Evolutionary conservation across 768 basidiomycete species (phyloP).

Genomic region (Kwoniella bestiolae): DNA sequence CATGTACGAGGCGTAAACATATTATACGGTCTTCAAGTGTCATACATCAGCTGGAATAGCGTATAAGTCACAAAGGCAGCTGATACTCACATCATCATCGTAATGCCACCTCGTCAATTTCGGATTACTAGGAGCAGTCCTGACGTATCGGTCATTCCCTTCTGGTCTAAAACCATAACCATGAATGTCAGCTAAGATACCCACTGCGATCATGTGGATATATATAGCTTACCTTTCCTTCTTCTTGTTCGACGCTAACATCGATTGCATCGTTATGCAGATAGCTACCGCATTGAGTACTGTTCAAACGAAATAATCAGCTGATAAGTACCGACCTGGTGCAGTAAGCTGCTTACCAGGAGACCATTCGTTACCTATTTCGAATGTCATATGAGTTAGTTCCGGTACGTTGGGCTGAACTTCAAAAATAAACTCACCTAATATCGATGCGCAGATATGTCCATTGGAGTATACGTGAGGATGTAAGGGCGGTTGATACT

Average conservation of each 20-base stretch:
- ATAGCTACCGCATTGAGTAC: constrained; percentile 55
- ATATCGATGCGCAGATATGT: constrained; percentile 55
- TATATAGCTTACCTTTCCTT: constrained; percentile 46
- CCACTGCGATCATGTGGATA: not conserved
- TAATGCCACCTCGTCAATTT: constrained; percentile 56
- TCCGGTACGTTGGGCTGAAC: too few species aligned
- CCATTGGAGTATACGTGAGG: constrained; percentile 55
- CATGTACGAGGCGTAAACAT: not conserved
- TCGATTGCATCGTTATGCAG: constrained; percentile 58
- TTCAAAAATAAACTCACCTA: constrained; percentile 34
- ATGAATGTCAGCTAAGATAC: not conserved
- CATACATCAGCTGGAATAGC: not conserved
- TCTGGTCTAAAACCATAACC: constrained; percentile 44
- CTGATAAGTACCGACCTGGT: not conserved
- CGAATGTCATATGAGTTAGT: too few species aligned
- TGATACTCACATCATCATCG: constrained; percentile 56
- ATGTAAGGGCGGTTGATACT: constrained; percentile 50
- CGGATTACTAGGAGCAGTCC: constrained; percentile 55
- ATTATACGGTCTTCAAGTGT: constrained; percentile 29
- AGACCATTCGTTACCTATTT: constrained; percentile 54
- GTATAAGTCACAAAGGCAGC: not conserved
- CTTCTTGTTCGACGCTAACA: constrained; percentile 58
- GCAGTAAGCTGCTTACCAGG: constrained; percentile 38
- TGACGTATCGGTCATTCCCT: constrained; percentile 58
- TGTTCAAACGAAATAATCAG: constrained; percentile 9